Evolutionary conservation across 306 rosid genomes (phyloP).

Genomic region (Elaeagnus macrophylla): DNA sequence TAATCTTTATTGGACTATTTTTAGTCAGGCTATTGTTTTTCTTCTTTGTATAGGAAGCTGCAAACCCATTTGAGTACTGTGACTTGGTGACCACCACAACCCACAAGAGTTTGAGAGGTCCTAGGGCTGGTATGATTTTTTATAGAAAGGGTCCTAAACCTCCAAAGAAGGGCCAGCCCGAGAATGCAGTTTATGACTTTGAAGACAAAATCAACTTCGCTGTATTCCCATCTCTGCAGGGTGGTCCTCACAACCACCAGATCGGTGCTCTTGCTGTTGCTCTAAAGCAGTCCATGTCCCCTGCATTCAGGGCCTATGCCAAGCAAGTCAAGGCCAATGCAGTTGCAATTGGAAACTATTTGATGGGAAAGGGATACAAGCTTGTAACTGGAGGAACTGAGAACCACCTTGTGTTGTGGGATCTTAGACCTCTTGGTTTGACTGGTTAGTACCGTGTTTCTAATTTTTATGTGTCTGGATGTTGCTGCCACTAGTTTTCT

Average conservation of each 20-base stretch:
- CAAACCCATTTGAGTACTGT: slow-evolving; percentile 72
- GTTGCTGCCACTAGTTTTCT: neutral
- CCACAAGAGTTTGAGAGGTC: slow-evolving; percentile 93
- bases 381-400: slow-evolving; percentile 95
- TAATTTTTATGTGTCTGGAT: neutral
- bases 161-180: slow-evolving; percentile 88
- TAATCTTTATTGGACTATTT: neutral
- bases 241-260: slow-evolving; percentile 98
- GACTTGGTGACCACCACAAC: slow-evolving; percentile 90
- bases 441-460: slow-evolving; percentile 43
- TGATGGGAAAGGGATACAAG: slow-evolving; percentile 71
- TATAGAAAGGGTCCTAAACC: slow-evolving; percentile 88
- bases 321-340: slow-evolving; percentile 95
- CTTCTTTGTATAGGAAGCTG: slow-evolving; percentile 53
- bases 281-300: slow-evolving; percentile 58
- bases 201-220: slow-evolving; percentile 93
- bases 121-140: slow-evolving; percentile 96
- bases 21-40: neutral
- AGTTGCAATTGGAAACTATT: slow-evolving; percentile 73
- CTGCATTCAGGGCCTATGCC: slow-evolving; percentile 83
- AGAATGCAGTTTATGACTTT: slow-evolving; percentile 71
- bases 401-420: slow-evolving; percentile 97
- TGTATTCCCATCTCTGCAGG: slow-evolving; percentile 92
- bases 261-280: slow-evolving; percentile 96
- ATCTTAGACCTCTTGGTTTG: slow-evolving; percentile 93